Base-by-base conservation (phyloP, 148 eudicot species). In the Rhododendron williamsianum region DNA sequence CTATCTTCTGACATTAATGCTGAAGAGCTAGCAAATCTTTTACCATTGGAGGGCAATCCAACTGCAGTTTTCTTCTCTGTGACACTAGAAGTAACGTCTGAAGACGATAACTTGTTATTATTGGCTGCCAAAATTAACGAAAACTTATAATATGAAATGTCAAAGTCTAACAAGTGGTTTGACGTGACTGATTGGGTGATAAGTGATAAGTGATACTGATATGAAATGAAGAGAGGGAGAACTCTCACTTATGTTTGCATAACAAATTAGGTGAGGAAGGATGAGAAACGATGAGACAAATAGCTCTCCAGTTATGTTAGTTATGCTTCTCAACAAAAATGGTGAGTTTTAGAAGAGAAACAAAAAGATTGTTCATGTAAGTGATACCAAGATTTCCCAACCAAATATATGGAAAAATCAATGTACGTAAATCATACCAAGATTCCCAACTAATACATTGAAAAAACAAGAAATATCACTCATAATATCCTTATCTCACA, bases 31-130 rank as follows among this genome's bases (percentile, higher is more conserved):
- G 86, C 87, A 63, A 86, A 87, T 56, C 78, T 85, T 84, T 86
- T 88, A 86, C 93, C 83, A 86, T 87, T 85, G 69, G 88, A 87
- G 52, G 88, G 85, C 54, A 69, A 85, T 76, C 87, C 90, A 86
- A 84, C 84, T 51, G 87, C 84, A 85, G 69, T 78, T 84, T 63
- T 88, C 58, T 49, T 90, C 76, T 82, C 87, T 83, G 21, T 67
- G 45, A 81, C 43, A 52, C 90, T 90, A 25, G 90, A 85, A 18
- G 86, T 83, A 41, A 83, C 84, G 85, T 80, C 90, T 82, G 88
- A 76, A 85, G 89, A 83, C 5, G 81, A 80, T 23, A 71, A 84
- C 58, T 85, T 88, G 27, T 60, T 85, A 30, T 18, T 35, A 56
- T 84, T 76, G 27, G 83, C 84, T 84, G 88, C 83, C 81, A 81